phyloP scores from a whole-genome alignment of 129 eudicot genomes.

The Sambucus nigra region DNA sequence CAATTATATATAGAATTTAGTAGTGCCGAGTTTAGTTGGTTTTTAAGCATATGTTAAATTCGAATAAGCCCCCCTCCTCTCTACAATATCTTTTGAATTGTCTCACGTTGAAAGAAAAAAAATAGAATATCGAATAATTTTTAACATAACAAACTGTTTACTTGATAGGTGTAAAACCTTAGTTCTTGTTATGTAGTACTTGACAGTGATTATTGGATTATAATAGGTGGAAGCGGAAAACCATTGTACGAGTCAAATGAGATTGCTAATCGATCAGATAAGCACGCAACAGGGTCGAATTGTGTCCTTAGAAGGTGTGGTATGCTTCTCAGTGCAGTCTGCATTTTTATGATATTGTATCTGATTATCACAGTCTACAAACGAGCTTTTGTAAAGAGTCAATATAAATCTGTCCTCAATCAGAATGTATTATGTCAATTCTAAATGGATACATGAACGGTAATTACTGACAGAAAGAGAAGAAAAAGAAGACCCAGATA shows the following conservation, averaged over 20 bases:
- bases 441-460: not conserved
- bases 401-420: not conserved
- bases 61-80: too few species aligned
- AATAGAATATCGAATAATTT: not conserved
- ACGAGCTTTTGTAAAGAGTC: not conserved
- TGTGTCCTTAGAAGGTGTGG: conserved; percentile 63
- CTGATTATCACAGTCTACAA: not conserved
- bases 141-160: not conserved
- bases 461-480: not conserved
- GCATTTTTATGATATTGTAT: not conserved
- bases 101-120: not conserved
- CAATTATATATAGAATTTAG: too few species aligned
- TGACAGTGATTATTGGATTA: conserved; percentile 7
- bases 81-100: too few species aligned
- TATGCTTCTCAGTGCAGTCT: conserved; percentile 5
- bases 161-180: not conserved
- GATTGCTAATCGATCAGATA: conserved; percentile 67
- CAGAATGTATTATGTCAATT: not conserved
- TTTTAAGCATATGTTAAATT: not conserved
- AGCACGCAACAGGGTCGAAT: conserved; percentile 66
- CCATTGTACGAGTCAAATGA: conserved; percentile 69
- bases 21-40: not conserved
- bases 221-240: conserved; percentile 83
- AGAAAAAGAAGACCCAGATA: too few species aligned
- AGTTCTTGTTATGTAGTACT: not conserved